Evolutionary conservation across 345 rosid genomes (phyloP), one percentile per base, ranked within the genome.

Genomic region (Moricandia moricandioides): DNA sequence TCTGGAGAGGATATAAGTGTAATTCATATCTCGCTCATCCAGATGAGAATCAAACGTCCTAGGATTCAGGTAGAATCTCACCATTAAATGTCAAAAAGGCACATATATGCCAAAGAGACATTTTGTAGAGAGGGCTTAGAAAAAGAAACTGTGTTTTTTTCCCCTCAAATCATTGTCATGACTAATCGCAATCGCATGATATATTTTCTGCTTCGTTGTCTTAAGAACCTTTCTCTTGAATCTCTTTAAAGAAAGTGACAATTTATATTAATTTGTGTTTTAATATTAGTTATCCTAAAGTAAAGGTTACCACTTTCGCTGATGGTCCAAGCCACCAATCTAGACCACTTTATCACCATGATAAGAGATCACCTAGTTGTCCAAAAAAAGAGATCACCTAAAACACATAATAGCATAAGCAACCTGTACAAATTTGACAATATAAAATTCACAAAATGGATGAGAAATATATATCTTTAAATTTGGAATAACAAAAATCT

Each of bases 31-130:
- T 9, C 3, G 16, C 12, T 61, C 45, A n/a, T 35, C 2, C 24
- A 16, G 62, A 26, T 18, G 52, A 14, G 31, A 67, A 59, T 67
- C 55, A 61, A 31, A 49, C 40, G 56, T 51, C 63, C 47, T 61
- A 51, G 62, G 47, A 75, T 3, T 75, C 69, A 68, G 18, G 68
- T 31, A 60, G 62, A 51, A 62, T 72, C 31, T 55, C 34, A 17
- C 74, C 79, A 60, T 12, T 61, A 35, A 37, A 62, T 75, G 69
- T 68, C 62, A 67, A 67, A 67, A 68, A 49, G 62, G 33, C 61
- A 59, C 5, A 47, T 47, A 47, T 47, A 14, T 24, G 73, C 45
- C 56, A 75, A 60, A 67, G 27, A 60, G 26, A 29, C 62, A 37
- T 26, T 75, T 34, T 26, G 69, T 39, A 14, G 67, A 45, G 30